Evolutionary conservation across 768 basidiomycete species (phyloP).

Genomic region (Tulasnella calospora): DNA sequence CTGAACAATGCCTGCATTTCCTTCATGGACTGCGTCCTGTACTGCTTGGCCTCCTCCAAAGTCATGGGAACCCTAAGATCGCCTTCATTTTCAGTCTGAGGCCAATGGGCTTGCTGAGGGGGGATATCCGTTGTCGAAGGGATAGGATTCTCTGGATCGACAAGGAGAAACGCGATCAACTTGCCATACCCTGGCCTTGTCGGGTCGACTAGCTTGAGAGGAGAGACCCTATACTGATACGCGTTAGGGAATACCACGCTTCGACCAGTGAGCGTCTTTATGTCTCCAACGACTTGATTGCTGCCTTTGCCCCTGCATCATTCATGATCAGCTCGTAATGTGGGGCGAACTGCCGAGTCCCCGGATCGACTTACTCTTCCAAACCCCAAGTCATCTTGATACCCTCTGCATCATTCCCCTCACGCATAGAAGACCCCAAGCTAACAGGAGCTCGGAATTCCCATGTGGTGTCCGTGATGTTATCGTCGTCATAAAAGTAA

Average conservation of each 20-base stretch:
- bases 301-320: not conserved
- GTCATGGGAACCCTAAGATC: no score
- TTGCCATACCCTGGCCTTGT: slow-evolving; percentile 23
- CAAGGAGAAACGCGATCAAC: slow-evolving; percentile 16
- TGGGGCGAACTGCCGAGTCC: no score
- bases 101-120: no score
- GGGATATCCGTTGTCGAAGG: not conserved
- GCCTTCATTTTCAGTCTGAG: no score
- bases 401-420: slow-evolving; percentile 32
- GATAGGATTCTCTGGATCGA: not conserved
- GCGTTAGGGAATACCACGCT: slow-evolving; percentile 24
- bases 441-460: slow-evolving; percentile 34
- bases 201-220: slow-evolving; percentile 10
- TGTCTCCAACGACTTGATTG: not conserved
- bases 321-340: not conserved
- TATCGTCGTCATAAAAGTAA: slow-evolving; percentile 32
- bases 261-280: not conserved
- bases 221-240: slow-evolving; percentile 14
- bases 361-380: not conserved
- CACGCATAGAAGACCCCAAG: slow-evolving; percentile 27
- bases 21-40: no score
- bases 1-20: no score
- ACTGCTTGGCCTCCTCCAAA: no score
- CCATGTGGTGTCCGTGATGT: slow-evolving; percentile 36
- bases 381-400: slow-evolving; percentile 47